Base-by-base conservation (phyloP, 371 early-diverging fungal genomes). In the Lichtheimia ramosa region DNA sequence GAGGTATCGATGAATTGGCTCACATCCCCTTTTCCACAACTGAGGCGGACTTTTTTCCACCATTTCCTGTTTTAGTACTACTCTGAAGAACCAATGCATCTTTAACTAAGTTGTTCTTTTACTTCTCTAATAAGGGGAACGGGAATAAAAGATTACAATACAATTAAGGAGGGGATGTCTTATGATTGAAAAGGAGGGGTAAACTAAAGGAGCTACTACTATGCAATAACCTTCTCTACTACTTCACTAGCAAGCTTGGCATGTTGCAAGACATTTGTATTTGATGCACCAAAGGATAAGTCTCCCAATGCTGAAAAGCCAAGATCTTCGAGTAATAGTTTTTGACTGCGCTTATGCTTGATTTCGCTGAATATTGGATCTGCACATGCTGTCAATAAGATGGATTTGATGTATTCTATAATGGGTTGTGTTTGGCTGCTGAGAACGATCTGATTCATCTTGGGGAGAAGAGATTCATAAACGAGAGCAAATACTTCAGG, bases 381-480 rank as follows among this genome's bases (percentile, higher is more conserved):
- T 3, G 90, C 85, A 43, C 89, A 83, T 18, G 91, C 88, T 3
- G 88, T 86, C 55, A 89, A 74, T n/a, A 91, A 76, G 56, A 93
- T 92, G 0, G 86, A 73, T 62, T 92, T 90, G 8, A 92, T 89
- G 0, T 90, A 81, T 52, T 89, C 88, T 42, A 90, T 79, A 43
- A 90, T 82, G n/a, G 83, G 84, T 14, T 89, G 83, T 1, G 84
- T 84, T 21, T 89, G 86, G 46, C 84, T 85, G 51, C 81, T 87
- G 49, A 81, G 70, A 27, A 93, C 77, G 43, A 89, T 83, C 60
- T 87, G 87, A 56, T 86, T 85, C 88, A 92, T 88, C 59, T 89
- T 87, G 20, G 91, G 89, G n/a, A 89, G 56, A 3, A 92, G 71
- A 3, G 79, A 71, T 39, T 90, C 90, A 55, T 70, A 72, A 51